Evolutionary conservation across 1,139 yeast species (phyloP), one percentile per base, ranked within the genome.

Genomic region (Tardiomyces depauwii): DNA sequence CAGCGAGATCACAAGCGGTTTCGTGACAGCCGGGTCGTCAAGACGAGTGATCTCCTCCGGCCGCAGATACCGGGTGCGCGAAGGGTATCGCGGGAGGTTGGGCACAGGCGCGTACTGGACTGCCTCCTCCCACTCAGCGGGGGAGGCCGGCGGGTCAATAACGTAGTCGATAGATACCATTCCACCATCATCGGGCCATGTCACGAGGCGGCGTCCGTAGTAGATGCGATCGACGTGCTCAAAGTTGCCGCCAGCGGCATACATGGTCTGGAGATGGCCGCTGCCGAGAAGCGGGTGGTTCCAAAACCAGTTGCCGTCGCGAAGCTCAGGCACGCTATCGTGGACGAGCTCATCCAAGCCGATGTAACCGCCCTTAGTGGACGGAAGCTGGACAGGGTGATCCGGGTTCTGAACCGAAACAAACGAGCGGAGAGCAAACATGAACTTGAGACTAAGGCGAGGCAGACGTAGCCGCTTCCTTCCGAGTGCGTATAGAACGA

Each of bases 111-210:
- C 76, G 54, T 76, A 72, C 14, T 65, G 55, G 50, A 74, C 76
- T 40, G 72, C 71, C 45, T 67, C 60, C 9, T 71, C 59, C 64
- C 86, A 84, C 18, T 69, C 73, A 11, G 46, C 50, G 27, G 62
- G 61, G 7, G 76, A 59, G 23, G 65, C 67, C 18, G 82, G 80
- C 25, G 61, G 56, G 18, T 62, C 62, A 49, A 85, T 72, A 2
- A 76, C 87, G 75, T 86, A 86, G 64, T 88, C 96, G 18, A 82
- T 77, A 11, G 94, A 79, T 49, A 86, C 75, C 40, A 76, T 72
- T 18, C 94, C 93, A 5, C 77, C 78, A 40, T 62, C 65, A 51
- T 81, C 84, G 11, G 71, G 61, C 59, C 78, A 78, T 1, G 66
- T 61, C 48, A 84, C 71, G 18, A 83, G 59, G 52, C 88, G 81